Evolutionary conservation across 225 moss, liverwort and hornwort genomes (phyloP), one percentile per base, ranked within the genome.

Genomic region (Sphagnum contortum): DNA sequence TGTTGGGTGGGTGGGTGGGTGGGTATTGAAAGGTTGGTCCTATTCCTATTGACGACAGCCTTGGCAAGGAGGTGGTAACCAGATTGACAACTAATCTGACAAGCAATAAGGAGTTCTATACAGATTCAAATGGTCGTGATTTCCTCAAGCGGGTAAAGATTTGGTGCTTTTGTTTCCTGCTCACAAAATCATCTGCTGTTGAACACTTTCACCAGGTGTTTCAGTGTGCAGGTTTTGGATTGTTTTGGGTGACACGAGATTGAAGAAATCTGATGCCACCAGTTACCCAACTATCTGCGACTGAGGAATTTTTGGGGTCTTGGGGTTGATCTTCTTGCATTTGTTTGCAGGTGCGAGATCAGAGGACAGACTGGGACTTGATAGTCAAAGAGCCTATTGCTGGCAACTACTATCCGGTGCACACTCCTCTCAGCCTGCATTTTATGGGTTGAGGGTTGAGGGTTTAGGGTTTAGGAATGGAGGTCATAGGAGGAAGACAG

Each of bases 321-420:
- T 29, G 29, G 29, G 29, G 29, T 29, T 29, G 29, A 29, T 29
- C 29, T 29, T 29, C 29, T 29, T 29, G 29, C 29, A 29, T 29
- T 29, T 66, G 55, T 57, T 49, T 75, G 61, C 70, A 95, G 95
- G 81, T 90, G 60, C 83, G 88, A 53, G 81, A 99, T 73, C 83
- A 81, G 73, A 79, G 93, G 64, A 49, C 87, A 12, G 98, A 99
- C 61, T 99, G 91, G 93, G 78, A 83, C n/a, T 68, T 91, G 69
- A 79, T 86, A 62, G 91, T 99, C 46, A 86, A 78, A 49, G 91
- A 99, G 72, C 89, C 88, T 66, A 63, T 93, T 70, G 98, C 98
- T 5, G 93, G 98, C 72, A 99, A 99, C 69, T 99, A 99, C 57
- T 99, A 99, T 76, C 98, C 98, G 62, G 94, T 92, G 29, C 29